These are phyloP conservation scores for Eragrostis tef DNA, from an alignment of 202 grass and related monocot species.

Conservation along the genomic window DNA sequence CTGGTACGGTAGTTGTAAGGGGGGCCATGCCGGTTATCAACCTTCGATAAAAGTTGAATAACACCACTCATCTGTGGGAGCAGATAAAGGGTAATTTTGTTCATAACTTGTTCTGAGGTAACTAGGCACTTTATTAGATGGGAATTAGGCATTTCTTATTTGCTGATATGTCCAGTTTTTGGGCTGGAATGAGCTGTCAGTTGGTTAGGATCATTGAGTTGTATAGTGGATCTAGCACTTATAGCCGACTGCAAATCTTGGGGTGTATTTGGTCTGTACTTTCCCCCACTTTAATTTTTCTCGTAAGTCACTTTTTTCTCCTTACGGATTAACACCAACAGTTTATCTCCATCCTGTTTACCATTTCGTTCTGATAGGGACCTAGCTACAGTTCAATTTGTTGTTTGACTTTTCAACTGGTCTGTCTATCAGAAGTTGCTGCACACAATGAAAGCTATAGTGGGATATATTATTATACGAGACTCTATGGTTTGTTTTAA, in stretches of 20 bases:
- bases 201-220: slow-evolving; percentile 18
- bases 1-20: slow-evolving; percentile 1
- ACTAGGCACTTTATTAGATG: slow-evolving; percentile 2
- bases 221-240: slow-evolving; percentile 18
- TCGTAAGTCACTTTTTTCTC: slow-evolving; percentile 10
- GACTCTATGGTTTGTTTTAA: slow-evolving; percentile 28
- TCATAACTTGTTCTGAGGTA: slow-evolving; percentile 18
- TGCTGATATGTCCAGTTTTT: slow-evolving; percentile 20
- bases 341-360: not conserved
- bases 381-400: not conserved
- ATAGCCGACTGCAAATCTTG: slow-evolving; percentile 24
- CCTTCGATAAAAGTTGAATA: slow-evolving; percentile 28
- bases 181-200: slow-evolving; percentile 20
- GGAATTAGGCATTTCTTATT: slow-evolving; percentile 21
- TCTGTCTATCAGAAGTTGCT: slow-evolving; percentile 13
- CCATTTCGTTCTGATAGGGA: not conserved
- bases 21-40: slow-evolving; percentile 10
- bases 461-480: slow-evolving; percentile 24
- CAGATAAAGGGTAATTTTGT: not conserved
- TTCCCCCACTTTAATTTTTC: not conserved
- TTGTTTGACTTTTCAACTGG: slow-evolving; percentile 21
- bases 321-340: not conserved
- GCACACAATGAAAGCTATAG: not conserved
- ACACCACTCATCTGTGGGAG: not conserved
- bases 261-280: not conserved